These are phyloP conservation scores for Globisporangium spiculum DNA, from an alignment of 352 stramenopile species.

Conservation along the genomic window DNA sequence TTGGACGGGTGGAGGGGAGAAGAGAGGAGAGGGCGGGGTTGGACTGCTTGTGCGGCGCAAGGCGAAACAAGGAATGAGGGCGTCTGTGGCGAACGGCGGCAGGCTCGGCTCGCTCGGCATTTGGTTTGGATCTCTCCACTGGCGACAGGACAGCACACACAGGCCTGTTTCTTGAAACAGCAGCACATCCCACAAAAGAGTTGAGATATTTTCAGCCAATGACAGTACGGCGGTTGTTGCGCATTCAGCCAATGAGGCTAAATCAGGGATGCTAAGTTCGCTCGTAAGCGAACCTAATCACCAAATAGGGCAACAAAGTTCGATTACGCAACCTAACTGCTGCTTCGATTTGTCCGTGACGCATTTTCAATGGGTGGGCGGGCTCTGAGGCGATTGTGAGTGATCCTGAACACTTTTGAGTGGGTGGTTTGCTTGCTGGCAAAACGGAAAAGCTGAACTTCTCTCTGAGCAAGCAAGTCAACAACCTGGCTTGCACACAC, in stretches of 20 bases:
- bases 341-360: conserved; percentile 6
- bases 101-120: background rate
- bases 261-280: background rate
- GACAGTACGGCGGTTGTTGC: background rate
- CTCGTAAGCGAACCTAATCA: background rate
- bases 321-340: conserved; percentile 5
- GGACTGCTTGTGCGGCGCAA: conserved; percentile 28
- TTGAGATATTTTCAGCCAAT: conserved; percentile 12
- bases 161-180: background rate
- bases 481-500: background rate
- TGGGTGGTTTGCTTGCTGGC: background rate
- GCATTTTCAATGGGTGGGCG: background rate
- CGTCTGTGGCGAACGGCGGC: background rate
- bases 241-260: conserved; percentile 10
- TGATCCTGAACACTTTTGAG: background rate
- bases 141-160: background rate
- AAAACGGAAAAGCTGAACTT: background rate
- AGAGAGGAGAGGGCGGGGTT: conserved; percentile 6
- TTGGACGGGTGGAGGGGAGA: conserved; percentile 9
- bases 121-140: conserved; percentile 6
- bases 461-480: background rate
- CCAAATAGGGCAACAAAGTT: background rate
- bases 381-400: background rate
- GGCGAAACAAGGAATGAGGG: conserved; percentile 45
- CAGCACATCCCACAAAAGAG: background rate